Evolutionary conservation across 768 basidiomycete species (phyloP).

Genomic region (Leccinum disarticulatum): DNA sequence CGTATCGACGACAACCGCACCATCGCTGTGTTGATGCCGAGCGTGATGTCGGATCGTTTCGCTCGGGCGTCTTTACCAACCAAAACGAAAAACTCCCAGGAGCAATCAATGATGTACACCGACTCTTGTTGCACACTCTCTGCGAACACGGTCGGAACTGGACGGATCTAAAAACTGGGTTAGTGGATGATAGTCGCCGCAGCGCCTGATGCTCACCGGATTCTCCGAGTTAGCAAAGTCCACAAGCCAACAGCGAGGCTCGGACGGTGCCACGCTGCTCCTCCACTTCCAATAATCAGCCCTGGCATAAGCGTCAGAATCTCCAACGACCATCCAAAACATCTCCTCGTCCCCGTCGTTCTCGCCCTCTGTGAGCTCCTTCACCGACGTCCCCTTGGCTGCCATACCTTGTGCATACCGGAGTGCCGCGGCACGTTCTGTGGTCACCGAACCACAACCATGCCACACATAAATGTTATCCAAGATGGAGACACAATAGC

Average conservation of each 20-base stretch:
- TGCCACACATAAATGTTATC: constrained; percentile 79
- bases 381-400: constrained; percentile 36
- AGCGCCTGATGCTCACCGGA: constrained; percentile 39
- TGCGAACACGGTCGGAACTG: constrained; percentile 44
- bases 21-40: constrained; percentile 58
- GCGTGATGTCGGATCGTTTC: constrained; percentile 55
- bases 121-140: constrained; percentile 40
- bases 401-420: constrained; percentile 56
- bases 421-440: constrained; percentile 62
- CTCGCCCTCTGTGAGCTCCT: constrained; percentile 65
- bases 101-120: constrained; percentile 70
- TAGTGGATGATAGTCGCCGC: background rate
- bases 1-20: constrained; percentile 36
- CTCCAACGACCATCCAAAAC: constrained; percentile 87
- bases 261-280: constrained; percentile 34
- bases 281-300: constrained; percentile 87
- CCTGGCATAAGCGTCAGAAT: constrained; percentile 62
- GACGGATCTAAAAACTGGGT: constrained; percentile 40
- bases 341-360: constrained; percentile 66
- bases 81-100: constrained; percentile 78
- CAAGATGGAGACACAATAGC: constrained; percentile 73
- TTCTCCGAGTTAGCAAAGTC: constrained; percentile 36
- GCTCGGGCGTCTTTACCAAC: constrained; percentile 68
- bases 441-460: constrained; percentile 62
- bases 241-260: constrained; percentile 63